A percentile compares a stretch with the other conserved stretches of the same genome.
Conservation (phyloP, 2,329 filamentous ascomycete genomes). For the Xylaria sp. region DNA sequence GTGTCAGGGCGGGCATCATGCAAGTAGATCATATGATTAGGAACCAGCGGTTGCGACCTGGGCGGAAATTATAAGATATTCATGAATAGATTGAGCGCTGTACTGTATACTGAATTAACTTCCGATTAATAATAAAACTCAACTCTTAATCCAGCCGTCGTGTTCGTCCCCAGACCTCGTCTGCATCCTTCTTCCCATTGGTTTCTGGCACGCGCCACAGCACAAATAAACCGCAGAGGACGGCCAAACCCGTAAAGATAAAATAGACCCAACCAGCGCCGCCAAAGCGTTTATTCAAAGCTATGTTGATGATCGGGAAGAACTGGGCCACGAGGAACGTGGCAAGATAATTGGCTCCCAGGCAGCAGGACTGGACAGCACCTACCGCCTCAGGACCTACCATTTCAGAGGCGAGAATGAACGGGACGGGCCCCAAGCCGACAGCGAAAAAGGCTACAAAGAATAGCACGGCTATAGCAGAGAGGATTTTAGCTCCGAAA, state of each 20-base stretch:
- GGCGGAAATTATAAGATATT: constrained; percentile 38
- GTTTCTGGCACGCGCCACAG: constrained; percentile 84
- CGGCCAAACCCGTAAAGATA: constrained; percentile 82
- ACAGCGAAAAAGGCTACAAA: constrained; percentile 93
- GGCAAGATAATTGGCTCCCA: constrained; percentile 88
- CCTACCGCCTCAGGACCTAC: constrained; percentile 91
- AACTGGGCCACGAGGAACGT: constrained; percentile 95
- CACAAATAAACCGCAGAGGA: constrained; percentile 76
- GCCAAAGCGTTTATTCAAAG: constrained; percentile 70
- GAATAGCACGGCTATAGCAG: constrained; percentile 80
- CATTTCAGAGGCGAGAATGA: constrained; percentile 91
- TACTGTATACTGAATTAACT: neutral
- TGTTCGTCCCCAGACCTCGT: constrained; percentile 89
- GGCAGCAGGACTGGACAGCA: constrained; percentile 86
- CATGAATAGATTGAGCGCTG: constrained; percentile 3
- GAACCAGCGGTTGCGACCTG: constrained; percentile 52
- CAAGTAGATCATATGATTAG: constrained; percentile 66
- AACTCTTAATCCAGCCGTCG: constrained; percentile 60
- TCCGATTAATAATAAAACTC: neutral
- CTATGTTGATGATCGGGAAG: constrained; percentile 86
- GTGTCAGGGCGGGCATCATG: constrained; percentile 75
- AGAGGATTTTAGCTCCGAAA: constrained; percentile 75
- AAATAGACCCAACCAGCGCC: constrained; percentile 88
- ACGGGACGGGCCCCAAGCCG: constrained; percentile 91
- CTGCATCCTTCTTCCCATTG: constrained; percentile 80